Base-by-base conservation (phyloP, 2,329 filamentous ascomycete species). In the Tolypocladium paradoxum region DNA sequence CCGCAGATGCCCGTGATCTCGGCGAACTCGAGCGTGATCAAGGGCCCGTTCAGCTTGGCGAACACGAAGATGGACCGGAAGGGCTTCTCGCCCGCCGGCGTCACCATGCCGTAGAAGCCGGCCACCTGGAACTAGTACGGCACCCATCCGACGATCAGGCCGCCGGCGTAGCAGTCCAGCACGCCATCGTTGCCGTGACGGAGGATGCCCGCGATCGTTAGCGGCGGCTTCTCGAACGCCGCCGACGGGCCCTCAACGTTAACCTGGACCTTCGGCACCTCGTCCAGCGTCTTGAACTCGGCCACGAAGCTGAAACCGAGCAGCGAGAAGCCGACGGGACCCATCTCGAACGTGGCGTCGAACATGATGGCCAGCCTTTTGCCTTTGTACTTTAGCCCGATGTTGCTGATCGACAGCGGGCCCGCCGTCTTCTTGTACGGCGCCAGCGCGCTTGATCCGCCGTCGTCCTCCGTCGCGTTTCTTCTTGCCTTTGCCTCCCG, bases 71-170 rank as follows among this genome's bases (percentile, higher is more conserved):
- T 60, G 7, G 61, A 62, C 12, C 56, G 64, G 57, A 64, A 69
- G 3, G 27, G 38, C 12, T 37, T 38, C 6, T 20, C 45, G 22
- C 55, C 58, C 2, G 57, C 38, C 8, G 55, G 55, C 4, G 54
- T 59, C 8, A 53, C 50, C 0, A 54, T 46, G 6, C 68, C 68
- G 56, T 75, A 75, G 54, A 65, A 68, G 7, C 73, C 73, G 0
- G 67, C 68, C 0, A 71, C 73, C 35, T 65, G 38, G 56, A 76
- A 65, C 14, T 62, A 62, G 34, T 67, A 76, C 0, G 68, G 65
- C 0, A 52, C 36, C 52, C 66, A 69, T 1, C 62, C 61, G 12
- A 76, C 50, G 20, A 64, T 60, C 2, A 72, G 40, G 1, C 68
- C 73, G 1, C 72, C 73, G 2, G 61, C 60, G 49, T 70, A 75